Conservation (phyloP, 768 basidiomycete species). For the Suillus luteus region DNA sequence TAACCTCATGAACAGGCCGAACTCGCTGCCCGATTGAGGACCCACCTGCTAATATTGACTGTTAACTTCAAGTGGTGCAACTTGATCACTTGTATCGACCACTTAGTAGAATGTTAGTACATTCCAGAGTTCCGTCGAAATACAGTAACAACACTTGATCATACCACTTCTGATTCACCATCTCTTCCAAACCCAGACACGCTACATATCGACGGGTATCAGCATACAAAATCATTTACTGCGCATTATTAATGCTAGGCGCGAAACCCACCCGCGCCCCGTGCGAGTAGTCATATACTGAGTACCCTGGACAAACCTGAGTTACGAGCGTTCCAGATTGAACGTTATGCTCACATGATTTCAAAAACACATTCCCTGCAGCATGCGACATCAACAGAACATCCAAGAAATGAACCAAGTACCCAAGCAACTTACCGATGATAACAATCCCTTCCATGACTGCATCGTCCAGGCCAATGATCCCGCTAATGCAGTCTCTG, state of each 20-base stretch:
- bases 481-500: slow-evolving; percentile 58
- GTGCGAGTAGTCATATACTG: slow-evolving; percentile 59
- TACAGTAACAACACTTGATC: not conserved
- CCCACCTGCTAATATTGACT: no score
- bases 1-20: no score
- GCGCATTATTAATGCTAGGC: slow-evolving; percentile 50
- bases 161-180: not conserved
- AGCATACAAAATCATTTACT: not conserved
- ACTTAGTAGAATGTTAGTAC: not conserved
- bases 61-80: no score
- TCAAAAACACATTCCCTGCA: slow-evolving; percentile 60
- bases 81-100: not conserved
- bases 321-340: slow-evolving; percentile 9
- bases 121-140: not conserved
- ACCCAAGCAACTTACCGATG: slow-evolving; percentile 41
- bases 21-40: no score
- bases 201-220: not conserved
- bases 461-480: slow-evolving; percentile 46
- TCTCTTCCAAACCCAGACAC: not conserved
- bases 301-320: slow-evolving; percentile 48
- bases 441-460: slow-evolving; percentile 60
- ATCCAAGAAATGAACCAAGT: slow-evolving; percentile 7
- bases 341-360: slow-evolving; percentile 53
- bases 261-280: slow-evolving; percentile 59
- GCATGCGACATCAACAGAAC: slow-evolving; percentile 21